These are phyloP conservation scores for Solanum piurae DNA, from an alignment of 257 asterid genomes.

Conservation along the genomic window DNA sequence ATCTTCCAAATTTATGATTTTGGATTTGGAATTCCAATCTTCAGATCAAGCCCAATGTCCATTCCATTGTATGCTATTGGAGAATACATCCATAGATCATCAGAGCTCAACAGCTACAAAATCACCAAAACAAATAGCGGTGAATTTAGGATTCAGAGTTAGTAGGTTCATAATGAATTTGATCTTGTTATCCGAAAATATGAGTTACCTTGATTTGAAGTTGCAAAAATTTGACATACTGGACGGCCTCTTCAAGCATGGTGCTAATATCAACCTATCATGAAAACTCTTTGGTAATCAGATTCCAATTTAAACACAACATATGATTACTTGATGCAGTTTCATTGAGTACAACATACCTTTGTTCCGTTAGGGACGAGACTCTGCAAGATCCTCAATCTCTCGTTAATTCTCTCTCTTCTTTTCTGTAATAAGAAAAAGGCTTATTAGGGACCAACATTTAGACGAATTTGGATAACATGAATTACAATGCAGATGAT, in stretches of 20 bases:
- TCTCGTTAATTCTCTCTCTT: constrained; percentile 84
- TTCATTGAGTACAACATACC: constrained; percentile 15
- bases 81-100: constrained; percentile 91
- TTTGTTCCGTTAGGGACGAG: constrained; percentile 91
- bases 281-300: not conserved
- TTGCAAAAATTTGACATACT: constrained; percentile 79
- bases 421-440: constrained; percentile 38
- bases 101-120: constrained; percentile 75
- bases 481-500: not conserved
- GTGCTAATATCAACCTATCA: constrained; percentile 80
- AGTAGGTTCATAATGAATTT: not conserved
- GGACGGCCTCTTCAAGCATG: constrained; percentile 94
- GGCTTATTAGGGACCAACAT: not conserved
- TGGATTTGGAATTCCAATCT: constrained; percentile 7
- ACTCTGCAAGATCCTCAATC: constrained; percentile 72
- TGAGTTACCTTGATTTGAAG: constrained; percentile 67
- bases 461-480: not conserved
- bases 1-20: not conserved
- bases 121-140: not conserved
- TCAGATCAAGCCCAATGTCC: constrained; percentile 52
- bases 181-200: not conserved
- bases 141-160: not conserved
- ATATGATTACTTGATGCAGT: not conserved
- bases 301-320: not conserved
- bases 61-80: constrained; percentile 85